Evolutionary conservation across 306 rosid genomes (phyloP).

Genomic region (Cucurbita pepo): DNA sequence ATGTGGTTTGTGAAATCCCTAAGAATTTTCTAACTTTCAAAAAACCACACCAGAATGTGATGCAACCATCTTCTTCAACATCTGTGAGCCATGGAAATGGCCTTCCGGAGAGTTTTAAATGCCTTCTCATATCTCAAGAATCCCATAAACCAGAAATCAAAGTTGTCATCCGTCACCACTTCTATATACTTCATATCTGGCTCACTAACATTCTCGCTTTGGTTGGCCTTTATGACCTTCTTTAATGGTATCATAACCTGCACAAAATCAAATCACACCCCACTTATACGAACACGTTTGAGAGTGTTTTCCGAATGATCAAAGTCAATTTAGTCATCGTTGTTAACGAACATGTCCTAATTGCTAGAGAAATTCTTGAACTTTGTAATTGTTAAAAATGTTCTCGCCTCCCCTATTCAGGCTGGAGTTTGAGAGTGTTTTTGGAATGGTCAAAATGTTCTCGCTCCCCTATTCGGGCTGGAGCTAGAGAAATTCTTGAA

Average conservation of each 20-base stretch:
- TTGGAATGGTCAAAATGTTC: too few species aligned
- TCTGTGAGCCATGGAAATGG: constrained; percentile 27
- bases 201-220: constrained; percentile 44
- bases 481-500: too few species aligned
- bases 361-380: too few species aligned
- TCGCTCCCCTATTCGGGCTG: too few species aligned
- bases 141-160: constrained; percentile 83
- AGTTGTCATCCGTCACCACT: constrained; percentile 48
- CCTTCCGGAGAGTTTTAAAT: constrained; percentile 44
- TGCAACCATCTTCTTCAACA: background rate
- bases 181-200: constrained; percentile 49
- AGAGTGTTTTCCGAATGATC: too few species aligned
- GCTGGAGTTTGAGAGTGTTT: too few species aligned
- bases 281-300: background rate
- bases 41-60: background rate
- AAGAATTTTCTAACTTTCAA: background rate
- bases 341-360: too few species aligned
- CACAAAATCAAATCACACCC: background rate
- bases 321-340: too few species aligned
- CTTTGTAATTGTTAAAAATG: too few species aligned
- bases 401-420: too few species aligned
- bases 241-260: constrained; percentile 61
- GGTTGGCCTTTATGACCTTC: constrained; percentile 38
- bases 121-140: constrained; percentile 64
- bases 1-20: background rate